Percentiles rank a stretch among this genome's conserved stretches.
These are phyloP conservation scores for Moelleriella libera DNA, from an alignment of 2,329 filamentous ascomycete genomes.

Conservation along the genomic window DNA sequence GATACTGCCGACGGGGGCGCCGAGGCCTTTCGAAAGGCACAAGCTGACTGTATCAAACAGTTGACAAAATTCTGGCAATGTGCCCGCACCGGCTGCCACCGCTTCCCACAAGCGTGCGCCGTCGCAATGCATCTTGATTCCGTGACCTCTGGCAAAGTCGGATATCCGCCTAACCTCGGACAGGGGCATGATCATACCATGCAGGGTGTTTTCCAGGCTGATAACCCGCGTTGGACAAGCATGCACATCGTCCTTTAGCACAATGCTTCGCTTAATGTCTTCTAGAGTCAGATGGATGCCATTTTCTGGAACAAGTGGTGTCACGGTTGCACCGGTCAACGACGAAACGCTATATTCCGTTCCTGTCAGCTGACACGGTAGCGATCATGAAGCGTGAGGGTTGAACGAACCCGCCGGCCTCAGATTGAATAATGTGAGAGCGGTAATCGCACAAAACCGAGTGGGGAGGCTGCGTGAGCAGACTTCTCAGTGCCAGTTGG, in stretches of 20 bases:
- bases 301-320: slow-evolving; percentile 54
- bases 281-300: slow-evolving; percentile 61
- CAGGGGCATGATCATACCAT: slow-evolving; percentile 66
- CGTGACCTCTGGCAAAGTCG: slow-evolving; percentile 49
- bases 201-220: slow-evolving; percentile 73
- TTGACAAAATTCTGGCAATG: slow-evolving; percentile 50
- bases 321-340: slow-evolving; percentile 57
- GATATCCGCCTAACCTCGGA: slow-evolving; percentile 55
- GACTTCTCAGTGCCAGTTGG: slow-evolving; percentile 66
- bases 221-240: slow-evolving; percentile 69
- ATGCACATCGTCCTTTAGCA: slow-evolving; percentile 59
- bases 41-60: slow-evolving; percentile 63
- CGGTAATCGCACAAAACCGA: slow-evolving; percentile 66
- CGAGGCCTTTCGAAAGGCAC: slow-evolving; percentile 73
- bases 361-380: neutral
- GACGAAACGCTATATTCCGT: slow-evolving; percentile 45
- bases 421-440: slow-evolving; percentile 59
- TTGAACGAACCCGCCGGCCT: slow-evolving; percentile 41
- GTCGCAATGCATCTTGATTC: slow-evolving; percentile 61
- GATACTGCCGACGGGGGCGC: slow-evolving; percentile 67
- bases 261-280: slow-evolving; percentile 54
- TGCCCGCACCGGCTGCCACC: slow-evolving; percentile 53
- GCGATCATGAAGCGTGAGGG: neutral
- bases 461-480: slow-evolving; percentile 68
- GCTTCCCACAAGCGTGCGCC: slow-evolving; percentile 76